Conservation (phyloP, 2,329 filamentous ascomycete species). For the Nigrospora sphaerica region DNA sequence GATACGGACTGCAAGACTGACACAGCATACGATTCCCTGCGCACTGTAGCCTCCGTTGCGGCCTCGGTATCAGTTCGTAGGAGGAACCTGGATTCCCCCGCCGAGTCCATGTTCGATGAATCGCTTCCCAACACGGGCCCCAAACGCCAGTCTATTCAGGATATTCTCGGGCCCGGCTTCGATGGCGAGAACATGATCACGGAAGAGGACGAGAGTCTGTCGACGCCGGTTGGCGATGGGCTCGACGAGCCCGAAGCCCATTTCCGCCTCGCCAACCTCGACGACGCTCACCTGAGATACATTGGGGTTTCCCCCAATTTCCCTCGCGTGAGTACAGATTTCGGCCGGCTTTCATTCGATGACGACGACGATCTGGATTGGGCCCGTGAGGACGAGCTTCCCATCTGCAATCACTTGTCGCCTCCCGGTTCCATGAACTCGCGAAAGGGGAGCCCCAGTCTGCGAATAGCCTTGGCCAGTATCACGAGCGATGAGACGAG, state of each 20-base stretch:
- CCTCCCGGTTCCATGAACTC: constrained; percentile 51
- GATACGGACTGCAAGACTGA: constrained; percentile 76
- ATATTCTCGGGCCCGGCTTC: constrained; percentile 48
- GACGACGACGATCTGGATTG: constrained; percentile 60
- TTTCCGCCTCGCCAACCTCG: constrained; percentile 13
- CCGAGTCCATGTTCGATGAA: constrained; percentile 78
- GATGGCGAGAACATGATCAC: constrained; percentile 50
- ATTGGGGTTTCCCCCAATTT: constrained; percentile 20
- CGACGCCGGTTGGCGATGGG: constrained; percentile 40
- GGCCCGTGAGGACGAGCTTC: constrained; percentile 49
- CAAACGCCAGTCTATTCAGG: constrained; percentile 51
- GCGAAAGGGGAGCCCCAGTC: constrained; percentile 42
- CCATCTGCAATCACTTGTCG: constrained; percentile 48
- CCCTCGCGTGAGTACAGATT: constrained; percentile 29
- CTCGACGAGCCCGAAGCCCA: constrained; percentile 21
- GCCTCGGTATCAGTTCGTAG: constrained; percentile 52
- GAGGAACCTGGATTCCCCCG: constrained; percentile 60
- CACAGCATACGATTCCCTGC: constrained; percentile 68
- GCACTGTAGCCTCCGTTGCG: constrained; percentile 51
- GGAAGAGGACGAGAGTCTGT: constrained; percentile 53
- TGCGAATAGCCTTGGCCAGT: constrained; percentile 45
- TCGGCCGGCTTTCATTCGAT: constrained; percentile 48
- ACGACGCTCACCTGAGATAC: constrained; percentile 12
- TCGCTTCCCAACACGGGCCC: constrained; percentile 56
- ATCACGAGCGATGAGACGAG: constrained; percentile 38